Conservation (phyloP, 257 asterid species). For the Scutellaria barbata region DNA sequence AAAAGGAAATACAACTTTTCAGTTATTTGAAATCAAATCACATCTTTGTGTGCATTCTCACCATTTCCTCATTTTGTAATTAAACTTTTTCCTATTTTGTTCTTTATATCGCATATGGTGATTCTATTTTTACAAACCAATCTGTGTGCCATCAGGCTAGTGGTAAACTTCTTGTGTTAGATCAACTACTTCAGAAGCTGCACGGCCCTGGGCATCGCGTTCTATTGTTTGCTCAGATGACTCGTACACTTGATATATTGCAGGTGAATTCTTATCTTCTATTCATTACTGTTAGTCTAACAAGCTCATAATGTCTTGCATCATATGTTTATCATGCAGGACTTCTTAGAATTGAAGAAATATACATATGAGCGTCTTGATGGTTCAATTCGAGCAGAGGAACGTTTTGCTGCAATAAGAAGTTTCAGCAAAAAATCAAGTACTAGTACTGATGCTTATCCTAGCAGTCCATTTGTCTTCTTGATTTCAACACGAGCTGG, state of each 20-base stretch:
- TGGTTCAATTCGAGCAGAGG: conserved; percentile 96
- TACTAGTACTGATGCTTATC: conserved; percentile 40
- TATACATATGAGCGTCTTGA: conserved; percentile 96
- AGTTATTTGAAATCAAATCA: conserved; percentile 19
- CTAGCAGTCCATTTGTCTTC: conserved; percentile 66
- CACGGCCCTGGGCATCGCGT: conserved; percentile 74
- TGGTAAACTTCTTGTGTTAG: conserved; percentile 82
- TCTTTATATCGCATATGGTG: conserved; percentile 13
- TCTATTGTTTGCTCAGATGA: conserved; percentile 95
- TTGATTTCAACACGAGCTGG: conserved; percentile 98
- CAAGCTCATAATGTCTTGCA: conserved; percentile 28
- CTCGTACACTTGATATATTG: conserved; percentile 87
- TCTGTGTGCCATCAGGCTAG: conserved; percentile 65
- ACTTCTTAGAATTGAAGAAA: conserved; percentile 80
- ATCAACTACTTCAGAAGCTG: conserved; percentile 76
- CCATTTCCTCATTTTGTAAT: conserved; percentile 20
- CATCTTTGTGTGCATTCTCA: conserved; percentile 27
- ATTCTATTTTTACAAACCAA: conserved; percentile 13
- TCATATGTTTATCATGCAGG: conserved; percentile 52
- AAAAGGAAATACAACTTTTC: conserved; percentile 1
- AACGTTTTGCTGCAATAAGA: conserved; percentile 94
- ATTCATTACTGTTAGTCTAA: conserved; percentile 11
- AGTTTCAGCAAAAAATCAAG: conserved; percentile 70
- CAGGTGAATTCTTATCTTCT: conserved; percentile 59
- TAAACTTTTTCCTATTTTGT: conserved; percentile 18